Evolutionary conservation across 73 alveolate species (phyloP).

Genomic region (Tetrahymena malaccensis): DNA sequence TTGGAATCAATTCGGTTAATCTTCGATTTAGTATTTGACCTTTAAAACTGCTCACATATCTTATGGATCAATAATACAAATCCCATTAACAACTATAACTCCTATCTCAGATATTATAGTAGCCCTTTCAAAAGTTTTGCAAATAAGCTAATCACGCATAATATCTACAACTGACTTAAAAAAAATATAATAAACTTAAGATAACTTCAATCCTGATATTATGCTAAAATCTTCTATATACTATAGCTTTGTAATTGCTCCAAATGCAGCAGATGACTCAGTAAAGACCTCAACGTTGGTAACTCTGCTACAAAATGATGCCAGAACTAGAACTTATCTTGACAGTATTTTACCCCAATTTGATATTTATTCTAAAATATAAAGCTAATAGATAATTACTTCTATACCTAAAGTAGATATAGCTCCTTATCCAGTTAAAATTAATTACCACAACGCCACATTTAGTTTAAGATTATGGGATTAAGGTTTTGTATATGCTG

Average conservation of each 20-base stretch:
- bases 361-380: background rate
- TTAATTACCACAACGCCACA: background rate
- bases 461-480: background rate
- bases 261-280: background rate
- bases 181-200: background rate
- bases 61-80: background rate
- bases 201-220: background rate
- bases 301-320: background rate
- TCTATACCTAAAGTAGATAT: background rate
- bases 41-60: background rate
- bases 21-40: background rate
- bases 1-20: background rate
- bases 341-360: background rate
- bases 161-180: background rate
- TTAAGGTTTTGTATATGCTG: background rate
- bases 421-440: background rate
- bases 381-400: background rate
- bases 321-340: background rate
- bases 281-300: background rate
- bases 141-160: background rate
- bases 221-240: background rate
- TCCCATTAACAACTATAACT: background rate
- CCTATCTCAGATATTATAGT: background rate
- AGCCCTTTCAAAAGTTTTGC: background rate
- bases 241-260: background rate